These are phyloP conservation scores for Populus tremula DNA, from an alignment of 345 rosid species.

Conservation along the genomic window DNA sequence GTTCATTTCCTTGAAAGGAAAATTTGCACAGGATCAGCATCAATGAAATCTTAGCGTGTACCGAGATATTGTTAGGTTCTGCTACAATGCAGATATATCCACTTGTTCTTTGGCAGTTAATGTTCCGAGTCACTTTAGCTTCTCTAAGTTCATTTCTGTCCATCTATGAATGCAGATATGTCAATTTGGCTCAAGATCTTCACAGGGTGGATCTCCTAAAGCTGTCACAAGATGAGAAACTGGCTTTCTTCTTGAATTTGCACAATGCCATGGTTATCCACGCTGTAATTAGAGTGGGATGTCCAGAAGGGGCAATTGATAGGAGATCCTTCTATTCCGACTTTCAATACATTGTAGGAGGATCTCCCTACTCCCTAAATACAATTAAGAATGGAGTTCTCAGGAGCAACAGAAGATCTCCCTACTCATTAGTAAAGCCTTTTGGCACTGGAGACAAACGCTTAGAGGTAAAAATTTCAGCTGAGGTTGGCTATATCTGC, in stretches of 20 bases:
- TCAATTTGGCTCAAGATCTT: slow-evolving; percentile 60
- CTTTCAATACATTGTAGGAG: slow-evolving; percentile 78
- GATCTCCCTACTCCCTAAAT: slow-evolving; percentile 60
- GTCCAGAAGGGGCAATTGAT: slow-evolving; percentile 61
- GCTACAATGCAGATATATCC: neutral
- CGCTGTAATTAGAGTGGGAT: slow-evolving; percentile 66
- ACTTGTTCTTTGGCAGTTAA: neutral
- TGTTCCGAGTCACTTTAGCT: neutral
- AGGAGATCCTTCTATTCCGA: slow-evolving; percentile 62
- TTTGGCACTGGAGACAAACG: slow-evolving; percentile 49
- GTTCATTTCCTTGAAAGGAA: too few relatives aligned
- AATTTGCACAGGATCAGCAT: too few relatives aligned
- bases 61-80: neutral
- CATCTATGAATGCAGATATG: slow-evolving; percentile 44
- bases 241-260: slow-evolving; percentile 79
- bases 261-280: slow-evolving; percentile 93
- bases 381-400: slow-evolving; percentile 70
- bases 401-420: slow-evolving; percentile 52
- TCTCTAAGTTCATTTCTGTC: neutral
- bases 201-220: slow-evolving; percentile 63
- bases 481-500: neutral
- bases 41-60: too few relatives aligned
- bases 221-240: slow-evolving; percentile 54
- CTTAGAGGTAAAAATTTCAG: slow-evolving; percentile 46
- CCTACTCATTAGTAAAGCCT: slow-evolving; percentile 60